Base-by-base conservation (phyloP, 176 grass and related monocot genomes). In the Avena insularis region DNA sequence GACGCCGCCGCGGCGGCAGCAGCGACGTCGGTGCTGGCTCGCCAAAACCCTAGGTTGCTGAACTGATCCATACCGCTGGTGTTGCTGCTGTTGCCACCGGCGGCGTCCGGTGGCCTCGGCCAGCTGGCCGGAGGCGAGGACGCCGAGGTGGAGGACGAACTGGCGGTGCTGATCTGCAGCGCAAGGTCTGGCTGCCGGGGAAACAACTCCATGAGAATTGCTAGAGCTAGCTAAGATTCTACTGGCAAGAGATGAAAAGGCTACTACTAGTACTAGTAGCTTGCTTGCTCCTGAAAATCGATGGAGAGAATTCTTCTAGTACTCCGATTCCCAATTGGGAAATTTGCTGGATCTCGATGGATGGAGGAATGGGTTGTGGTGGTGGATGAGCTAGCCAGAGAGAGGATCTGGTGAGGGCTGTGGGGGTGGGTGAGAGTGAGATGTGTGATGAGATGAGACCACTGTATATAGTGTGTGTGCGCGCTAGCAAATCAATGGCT, bases 171-270 rank as follows among this genome's bases (percentile, higher is more conserved):
- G 57, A 77, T 64, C n/a, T 76, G 83, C 71, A 53, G 71, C 5
- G 71, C 72, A 16, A 85, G 83, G 83, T 85, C 83, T 12, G 56
- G 83, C 58, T 77, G 71, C 45, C 56, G 23, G 71, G 83, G 83
- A 45, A 85, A 85, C 57, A 85, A 12, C 83, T 85, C 71, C 83
- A 85, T 85, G 56, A 9, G 12, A 4, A 17, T 45, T 43, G 21
- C 59, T 50, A 12, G 15, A 19, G 16, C 8, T 14, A 19, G 10
- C 1, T 16, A 71, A 29, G 29, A 29, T 29, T 29, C 29, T 29
- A 29, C 29, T 29, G 2, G 20, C 35, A 43, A 33, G 15, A 72
- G 48, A 50, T 50, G 14, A 55, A 55, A 14, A 55, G 16, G 53
- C 53, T 17, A 40, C 38, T 40, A 40, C 36, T 40, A 40, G 1